A percentile compares a stretch with the other conserved stretches of the same genome.
phyloP scores from a whole-genome alignment of 441 rosid species.

The Croton setiger region DNA sequence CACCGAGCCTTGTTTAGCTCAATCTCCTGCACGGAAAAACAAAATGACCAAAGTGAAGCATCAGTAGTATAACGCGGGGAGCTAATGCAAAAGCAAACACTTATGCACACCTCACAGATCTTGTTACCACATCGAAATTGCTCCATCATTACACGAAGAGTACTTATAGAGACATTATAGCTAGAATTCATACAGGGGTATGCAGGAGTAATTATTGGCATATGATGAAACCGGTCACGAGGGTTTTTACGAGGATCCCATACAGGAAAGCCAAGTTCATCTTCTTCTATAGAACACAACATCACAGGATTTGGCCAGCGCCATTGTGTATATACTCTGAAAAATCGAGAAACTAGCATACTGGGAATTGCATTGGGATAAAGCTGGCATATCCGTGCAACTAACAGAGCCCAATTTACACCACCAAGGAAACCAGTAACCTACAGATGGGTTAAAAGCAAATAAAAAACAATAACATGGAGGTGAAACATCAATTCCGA shows the following conservation, averaged over 20 bases:
- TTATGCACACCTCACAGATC: conserved; percentile 49
- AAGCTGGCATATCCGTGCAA: conserved; percentile 83
- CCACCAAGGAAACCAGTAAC: conserved; percentile 84
- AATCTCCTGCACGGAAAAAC: conserved; percentile 39
- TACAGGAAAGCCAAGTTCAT: conserved; percentile 74
- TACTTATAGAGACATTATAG: conserved; percentile 66
- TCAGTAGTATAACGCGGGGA: conserved; percentile 11
- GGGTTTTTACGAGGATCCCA: conserved; percentile 78
- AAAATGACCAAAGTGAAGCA: conserved; percentile 15
- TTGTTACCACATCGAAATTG: conserved; percentile 59
- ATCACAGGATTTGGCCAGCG: conserved; percentile 99
- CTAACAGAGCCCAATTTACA: conserved; percentile 77
- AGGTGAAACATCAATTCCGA: background rate
- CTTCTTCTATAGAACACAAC: conserved; percentile 88
- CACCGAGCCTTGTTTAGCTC: conserved; percentile 59
- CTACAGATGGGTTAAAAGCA: conserved; percentile 29
- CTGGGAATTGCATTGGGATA: conserved; percentile 94
- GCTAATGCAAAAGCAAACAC: conserved; percentile 5
- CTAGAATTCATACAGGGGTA: conserved; percentile 84
- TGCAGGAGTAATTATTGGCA: conserved; percentile 80
- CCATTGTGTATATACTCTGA: conserved; percentile 91
- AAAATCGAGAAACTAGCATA: conserved; percentile 86
- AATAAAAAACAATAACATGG: conserved; percentile 7
- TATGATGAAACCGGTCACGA: conserved; percentile 57
- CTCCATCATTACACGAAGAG: conserved; percentile 66